Base-by-base conservation (phyloP, 2,329 filamentous ascomycete species). In the Penicillium palitans region DNA sequence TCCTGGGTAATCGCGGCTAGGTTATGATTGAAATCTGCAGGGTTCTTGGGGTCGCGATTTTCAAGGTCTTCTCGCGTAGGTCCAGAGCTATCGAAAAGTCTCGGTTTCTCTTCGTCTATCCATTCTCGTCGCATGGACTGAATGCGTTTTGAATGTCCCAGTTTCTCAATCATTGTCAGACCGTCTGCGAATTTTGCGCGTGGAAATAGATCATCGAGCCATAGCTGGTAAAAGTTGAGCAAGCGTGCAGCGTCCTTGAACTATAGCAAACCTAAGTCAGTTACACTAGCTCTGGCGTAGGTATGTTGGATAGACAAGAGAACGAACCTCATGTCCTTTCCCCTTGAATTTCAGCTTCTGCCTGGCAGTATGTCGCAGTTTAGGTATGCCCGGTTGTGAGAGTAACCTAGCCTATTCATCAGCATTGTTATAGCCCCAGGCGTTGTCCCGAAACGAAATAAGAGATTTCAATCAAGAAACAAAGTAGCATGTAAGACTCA, bases 121-220 rank as follows among this genome's bases (percentile, higher is more conserved):
- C 91, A 96, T 62, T 90, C 87, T 72, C 85, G 85, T 60, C 93
- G 83, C 77, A 88, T 89, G 33, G 85, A 83, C 63, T 90, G 85
- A 72, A 98, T 83, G 15, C 83, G 81, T 71, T 90, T 93, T 67
- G 89, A 91, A 75, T 97, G 95, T 1, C 95, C 95, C 0, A 91
- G 82, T 76, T 96, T 97, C 74, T 99, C 95, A 2, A 98, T 90
- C 80, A 98, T 96, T 40, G 83, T 79, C 7, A 98, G 80, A 3
- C 90, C 95, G 69, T 99, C 95, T 48, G 90, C 84, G 70, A 99
- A 99, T 70, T 92, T 93, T 6, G 93, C 95, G 70, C 96, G 92
- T 13, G 95, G 95, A 70, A 93, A 99, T 13, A 99, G 81, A 70
- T 97, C 92, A 75, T 99, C 93, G 2, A 99, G 88, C 95, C 95